Percentiles rank a stretch among this genome's conserved stretches.
These are phyloP conservation scores for Blastobotrys apis DNA, from an alignment of 1,139 yeast species.

Conservation along the genomic window DNA sequence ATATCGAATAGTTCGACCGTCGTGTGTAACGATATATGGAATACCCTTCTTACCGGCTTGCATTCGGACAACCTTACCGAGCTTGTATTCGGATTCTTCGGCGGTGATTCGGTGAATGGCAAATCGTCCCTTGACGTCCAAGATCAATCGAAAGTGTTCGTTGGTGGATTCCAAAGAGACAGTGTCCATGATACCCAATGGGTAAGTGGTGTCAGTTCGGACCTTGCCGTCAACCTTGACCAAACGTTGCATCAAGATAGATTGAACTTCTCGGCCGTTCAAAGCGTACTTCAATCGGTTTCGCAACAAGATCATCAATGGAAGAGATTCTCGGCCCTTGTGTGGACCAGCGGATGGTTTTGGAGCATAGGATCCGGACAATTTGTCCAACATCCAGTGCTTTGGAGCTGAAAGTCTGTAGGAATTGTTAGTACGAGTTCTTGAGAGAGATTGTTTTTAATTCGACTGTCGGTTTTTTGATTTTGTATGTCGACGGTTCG, in stretches of 20 bases:
- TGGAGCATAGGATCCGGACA: conserved; percentile 99
- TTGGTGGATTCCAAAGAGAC: conserved; percentile 95
- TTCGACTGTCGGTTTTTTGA: background rate
- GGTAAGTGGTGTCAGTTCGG: conserved; percentile 97
- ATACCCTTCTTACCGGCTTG: conserved; percentile 98
- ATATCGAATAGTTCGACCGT: conserved; percentile 99
- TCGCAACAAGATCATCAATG: conserved; percentile 96
- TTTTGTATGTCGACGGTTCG: no score
- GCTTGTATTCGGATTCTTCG: conserved; percentile 97
- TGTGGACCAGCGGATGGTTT: conserved; percentile 99
- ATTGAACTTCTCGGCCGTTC: conserved; percentile 99
- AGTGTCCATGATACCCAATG: conserved; percentile 99
- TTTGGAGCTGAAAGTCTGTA: conserved; percentile 86
- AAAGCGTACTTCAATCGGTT: conserved; percentile 99
- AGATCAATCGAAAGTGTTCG: conserved; percentile 97
- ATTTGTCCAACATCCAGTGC: conserved; percentile 99
- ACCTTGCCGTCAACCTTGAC: conserved; percentile 99
- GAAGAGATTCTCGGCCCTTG: conserved; percentile 98
- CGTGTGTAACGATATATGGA: conserved; percentile 98
- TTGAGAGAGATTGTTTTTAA: background rate
- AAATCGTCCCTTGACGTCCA: conserved; percentile 98
- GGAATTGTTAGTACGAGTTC: background rate
- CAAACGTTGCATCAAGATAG: conserved; percentile 98
- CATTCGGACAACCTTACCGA: conserved; percentile 95
- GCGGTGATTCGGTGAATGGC: conserved; percentile 99